Evolutionary conservation across 208 protist genomes (phyloP).

Genomic region (Sergeia podlipaevii): DNA sequence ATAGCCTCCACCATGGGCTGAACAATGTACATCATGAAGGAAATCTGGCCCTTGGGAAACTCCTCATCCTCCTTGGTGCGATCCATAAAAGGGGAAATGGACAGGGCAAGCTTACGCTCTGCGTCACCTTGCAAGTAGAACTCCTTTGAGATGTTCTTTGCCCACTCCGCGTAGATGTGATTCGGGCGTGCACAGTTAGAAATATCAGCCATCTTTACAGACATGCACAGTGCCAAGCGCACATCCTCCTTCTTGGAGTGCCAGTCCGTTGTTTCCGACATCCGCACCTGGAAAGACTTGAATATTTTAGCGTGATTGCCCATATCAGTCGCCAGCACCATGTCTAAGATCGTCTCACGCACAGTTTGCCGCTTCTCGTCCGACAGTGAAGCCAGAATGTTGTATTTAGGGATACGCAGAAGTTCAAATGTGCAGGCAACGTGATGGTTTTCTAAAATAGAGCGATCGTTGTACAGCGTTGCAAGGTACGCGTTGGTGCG

Average conservation of each 20-base stretch:
- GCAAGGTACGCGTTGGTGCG: constrained; percentile 89
- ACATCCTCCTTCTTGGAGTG: constrained; percentile 76
- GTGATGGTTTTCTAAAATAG: constrained; percentile 96
- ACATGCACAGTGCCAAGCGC: constrained; percentile 85
- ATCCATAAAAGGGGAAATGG: constrained; percentile 93
- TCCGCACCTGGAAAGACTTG: constrained; percentile 72
- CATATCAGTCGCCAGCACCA: constrained; percentile 95
- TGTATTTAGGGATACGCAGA: constrained; percentile 66
- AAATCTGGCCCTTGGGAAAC: constrained; percentile 88
- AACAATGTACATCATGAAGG: constrained; percentile 92
- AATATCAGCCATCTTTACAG: constrained; percentile 95
- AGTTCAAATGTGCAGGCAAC: constrained; percentile 83
- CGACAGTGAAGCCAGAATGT: constrained; percentile 80
- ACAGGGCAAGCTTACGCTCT: constrained; percentile 70
- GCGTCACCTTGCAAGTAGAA: constrained; percentile 94
- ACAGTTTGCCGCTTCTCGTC: constrained; percentile 73
- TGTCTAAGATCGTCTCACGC: constrained; percentile 88
- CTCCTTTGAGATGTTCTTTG: constrained; percentile 89
- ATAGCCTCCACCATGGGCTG: constrained; percentile 87
- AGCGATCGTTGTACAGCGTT: constrained; percentile 92
- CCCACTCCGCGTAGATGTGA: constrained; percentile 89
- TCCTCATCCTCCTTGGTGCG: constrained; percentile 72
- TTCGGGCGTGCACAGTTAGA: constrained; percentile 90
- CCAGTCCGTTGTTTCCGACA: constrained; percentile 77
- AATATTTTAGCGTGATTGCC: constrained; percentile 88